These are phyloP conservation scores for Lactarius deliciosus DNA, from an alignment of 768 basidiomycete genomes.

Conservation along the genomic window DNA sequence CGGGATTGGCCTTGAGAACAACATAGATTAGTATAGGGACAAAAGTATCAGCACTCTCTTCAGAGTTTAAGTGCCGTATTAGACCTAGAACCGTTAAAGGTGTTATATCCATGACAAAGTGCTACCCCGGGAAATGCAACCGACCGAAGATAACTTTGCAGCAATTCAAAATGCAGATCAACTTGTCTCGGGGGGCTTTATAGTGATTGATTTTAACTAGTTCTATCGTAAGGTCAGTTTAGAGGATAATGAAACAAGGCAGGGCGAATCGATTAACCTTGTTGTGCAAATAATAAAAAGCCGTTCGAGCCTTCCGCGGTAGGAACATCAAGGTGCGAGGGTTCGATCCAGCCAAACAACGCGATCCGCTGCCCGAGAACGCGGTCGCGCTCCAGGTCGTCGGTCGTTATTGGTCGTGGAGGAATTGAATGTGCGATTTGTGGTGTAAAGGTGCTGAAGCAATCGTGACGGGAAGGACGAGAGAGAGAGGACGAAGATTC, in stretches of 20 bases:
- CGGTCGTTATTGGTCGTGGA: slow-evolving; percentile 79
- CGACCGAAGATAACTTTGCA: slow-evolving; percentile 99
- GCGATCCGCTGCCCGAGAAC: slow-evolving; percentile 87
- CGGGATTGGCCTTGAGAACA: slow-evolving; percentile 91
- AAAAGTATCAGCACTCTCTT: slow-evolving; percentile 92
- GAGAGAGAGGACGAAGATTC: slow-evolving; percentile 29
- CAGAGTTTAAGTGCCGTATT: slow-evolving; percentile 80
- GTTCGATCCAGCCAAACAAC: slow-evolving; percentile 88
- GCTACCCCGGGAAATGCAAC: slow-evolving; percentile 34
- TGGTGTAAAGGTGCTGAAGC: slow-evolving; percentile 85
- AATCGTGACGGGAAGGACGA: background rate
- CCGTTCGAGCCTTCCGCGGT: slow-evolving; percentile 71
- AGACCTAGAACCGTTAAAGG: slow-evolving; percentile 53
- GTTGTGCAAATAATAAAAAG: slow-evolving; percentile 85
- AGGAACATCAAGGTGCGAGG: slow-evolving; percentile 88
- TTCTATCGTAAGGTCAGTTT: slow-evolving; percentile 47
- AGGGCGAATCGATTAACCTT: slow-evolving; percentile 52
- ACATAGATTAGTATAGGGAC: slow-evolving; percentile 93
- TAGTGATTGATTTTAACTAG: slow-evolving; percentile 97
- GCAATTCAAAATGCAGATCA: slow-evolving; percentile 95
- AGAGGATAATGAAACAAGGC: no score
- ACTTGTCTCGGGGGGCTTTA: slow-evolving; percentile 96
- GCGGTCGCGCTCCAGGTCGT: slow-evolving; percentile 95
- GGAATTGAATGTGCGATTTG: slow-evolving; percentile 65
- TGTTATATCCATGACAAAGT: slow-evolving; percentile 15